Percentiles rank a stretch among this genome's conserved stretches.
Conservation (phyloP, 2,329 filamentous ascomycete species). For the Xylaria digitata region DNA sequence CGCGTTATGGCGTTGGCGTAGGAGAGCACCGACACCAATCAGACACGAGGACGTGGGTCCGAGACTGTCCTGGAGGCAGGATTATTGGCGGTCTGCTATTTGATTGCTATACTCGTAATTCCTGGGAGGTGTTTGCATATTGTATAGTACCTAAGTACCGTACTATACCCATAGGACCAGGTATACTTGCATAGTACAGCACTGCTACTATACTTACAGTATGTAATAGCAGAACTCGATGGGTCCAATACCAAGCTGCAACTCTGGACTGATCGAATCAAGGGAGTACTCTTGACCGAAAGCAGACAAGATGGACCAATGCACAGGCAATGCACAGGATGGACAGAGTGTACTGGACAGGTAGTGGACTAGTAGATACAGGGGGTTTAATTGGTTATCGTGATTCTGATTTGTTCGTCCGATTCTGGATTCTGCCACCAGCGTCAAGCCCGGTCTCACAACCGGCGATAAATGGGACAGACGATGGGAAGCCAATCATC, state of each 20-base stretch:
- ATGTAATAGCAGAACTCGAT: neutral
- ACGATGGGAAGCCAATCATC: conserved; percentile 45
- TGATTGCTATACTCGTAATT: neutral
- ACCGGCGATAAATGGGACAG: conserved; percentile 20
- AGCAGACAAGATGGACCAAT: neutral
- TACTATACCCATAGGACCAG: neutral
- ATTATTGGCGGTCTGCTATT: neutral
- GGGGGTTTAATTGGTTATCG: conserved; percentile 25
- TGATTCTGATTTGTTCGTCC: conserved; percentile 16
- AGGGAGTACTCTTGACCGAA: conserved; percentile 17
- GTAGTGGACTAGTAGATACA: too few species aligned
- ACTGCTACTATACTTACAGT: too few species aligned
- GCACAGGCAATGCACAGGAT: neutral
- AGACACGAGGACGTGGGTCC: conserved; percentile 21
- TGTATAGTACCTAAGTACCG: neutral
- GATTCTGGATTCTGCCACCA: neutral
- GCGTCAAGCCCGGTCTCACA: conserved; percentile 39
- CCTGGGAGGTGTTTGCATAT: conserved; percentile 3
- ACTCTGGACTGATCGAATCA: conserved; percentile 23
- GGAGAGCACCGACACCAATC: conserved; percentile 35
- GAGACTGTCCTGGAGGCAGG: conserved; percentile 30
- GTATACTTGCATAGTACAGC: neutral
- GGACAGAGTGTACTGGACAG: too few species aligned
- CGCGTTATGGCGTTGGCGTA: conserved; percentile 49
- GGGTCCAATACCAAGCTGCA: conserved; percentile 15